Percentiles rank a stretch among this genome's conserved stretches.
Conservation (phyloP, 1,284 basidiomycete genomes). For the Melampsora larici-populina region DNA sequence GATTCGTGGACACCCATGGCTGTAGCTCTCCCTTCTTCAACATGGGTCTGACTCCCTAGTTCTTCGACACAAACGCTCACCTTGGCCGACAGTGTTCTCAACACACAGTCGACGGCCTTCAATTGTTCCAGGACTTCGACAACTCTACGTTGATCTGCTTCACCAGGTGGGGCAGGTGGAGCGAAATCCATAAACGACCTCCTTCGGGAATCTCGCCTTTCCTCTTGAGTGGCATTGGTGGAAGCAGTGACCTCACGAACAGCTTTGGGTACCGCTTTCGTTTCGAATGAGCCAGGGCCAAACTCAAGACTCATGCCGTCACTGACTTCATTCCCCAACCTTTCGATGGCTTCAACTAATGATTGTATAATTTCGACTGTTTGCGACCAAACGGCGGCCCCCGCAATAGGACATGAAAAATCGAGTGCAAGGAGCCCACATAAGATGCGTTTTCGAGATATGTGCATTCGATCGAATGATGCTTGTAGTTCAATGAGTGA, state of each 20-base stretch:
- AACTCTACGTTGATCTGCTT: neutral
- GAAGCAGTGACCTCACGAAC: neutral
- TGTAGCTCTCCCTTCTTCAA: neutral
- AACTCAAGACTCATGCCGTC: slow-evolving; percentile 33
- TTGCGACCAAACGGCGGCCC: slow-evolving; percentile 2
- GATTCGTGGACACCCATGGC: slow-evolving; percentile 21
- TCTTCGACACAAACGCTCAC: slow-evolving; percentile 27
- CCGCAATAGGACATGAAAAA: slow-evolving; percentile 5
- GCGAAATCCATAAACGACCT: slow-evolving; percentile 6
- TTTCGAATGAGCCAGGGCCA: slow-evolving; percentile 35
- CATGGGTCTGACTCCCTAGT: neutral
- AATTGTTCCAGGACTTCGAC: slow-evolving; percentile 9
- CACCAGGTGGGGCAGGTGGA: slow-evolving; percentile 8
- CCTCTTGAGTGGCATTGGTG: neutral
- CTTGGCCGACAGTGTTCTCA: slow-evolving; percentile 23
- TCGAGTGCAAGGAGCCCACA: slow-evolving; percentile 33
- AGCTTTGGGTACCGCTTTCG: neutral
- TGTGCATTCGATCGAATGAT: slow-evolving; percentile 27
- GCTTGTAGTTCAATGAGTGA: slow-evolving; percentile 18
- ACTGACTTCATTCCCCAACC: slow-evolving; percentile 4
- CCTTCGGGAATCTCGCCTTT: neutral
- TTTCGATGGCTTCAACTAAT: slow-evolving; percentile 13
- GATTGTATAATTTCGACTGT: slow-evolving; percentile 6
- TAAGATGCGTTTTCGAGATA: slow-evolving; percentile 19
- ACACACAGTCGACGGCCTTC: slow-evolving; percentile 12